Percentiles rank a stretch among this genome's conserved stretches.
phyloP scores from a whole-genome alignment of 441 rosid species.

The Arabidopsis lyrata region DNA sequence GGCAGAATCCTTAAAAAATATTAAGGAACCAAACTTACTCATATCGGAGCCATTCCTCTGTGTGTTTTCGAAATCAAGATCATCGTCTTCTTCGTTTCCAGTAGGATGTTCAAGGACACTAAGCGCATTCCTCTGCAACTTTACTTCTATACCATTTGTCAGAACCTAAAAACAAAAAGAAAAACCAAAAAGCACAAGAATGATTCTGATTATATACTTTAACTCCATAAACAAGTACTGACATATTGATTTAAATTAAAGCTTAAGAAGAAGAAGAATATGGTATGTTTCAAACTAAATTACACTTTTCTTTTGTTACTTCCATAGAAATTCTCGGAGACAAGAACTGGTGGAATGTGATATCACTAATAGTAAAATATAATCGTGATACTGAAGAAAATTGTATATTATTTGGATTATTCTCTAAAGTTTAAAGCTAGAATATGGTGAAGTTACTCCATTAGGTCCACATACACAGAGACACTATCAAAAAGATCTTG shows the following conservation, averaged over 20 bases:
- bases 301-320: not conserved
- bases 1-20: not conserved
- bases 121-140: slow-evolving; percentile 96
- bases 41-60: slow-evolving; percentile 78
- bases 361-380: slow-evolving; percentile 14
- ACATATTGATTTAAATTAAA: slow-evolving; percentile 26
- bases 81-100: slow-evolving; percentile 80
- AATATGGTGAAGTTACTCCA: slow-evolving; percentile 37
- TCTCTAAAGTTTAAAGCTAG: slow-evolving; percentile 37
- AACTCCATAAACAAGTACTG: slow-evolving; percentile 31
- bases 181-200: slow-evolving; percentile 21
- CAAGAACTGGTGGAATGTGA: slow-evolving; percentile 37
- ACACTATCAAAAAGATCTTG: slow-evolving; percentile 35
- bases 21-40: slow-evolving; percentile 55
- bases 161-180: slow-evolving; percentile 63
- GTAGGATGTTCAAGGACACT: slow-evolving; percentile 95
- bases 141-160: slow-evolving; percentile 96
- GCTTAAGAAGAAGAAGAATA: slow-evolving; percentile 24
- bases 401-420: slow-evolving; percentile 19
- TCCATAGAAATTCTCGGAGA: slow-evolving; percentile 28
- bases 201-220: slow-evolving; percentile 6
- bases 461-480: slow-evolving; percentile 47
- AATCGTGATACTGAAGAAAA: slow-evolving; percentile 7
- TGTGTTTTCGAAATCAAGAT: slow-evolving; percentile 64
- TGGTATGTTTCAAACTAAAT: not conserved